Base-by-base conservation (phyloP, 495 filamentous ascomycete genomes). In the Xylaria longipes region DNA sequence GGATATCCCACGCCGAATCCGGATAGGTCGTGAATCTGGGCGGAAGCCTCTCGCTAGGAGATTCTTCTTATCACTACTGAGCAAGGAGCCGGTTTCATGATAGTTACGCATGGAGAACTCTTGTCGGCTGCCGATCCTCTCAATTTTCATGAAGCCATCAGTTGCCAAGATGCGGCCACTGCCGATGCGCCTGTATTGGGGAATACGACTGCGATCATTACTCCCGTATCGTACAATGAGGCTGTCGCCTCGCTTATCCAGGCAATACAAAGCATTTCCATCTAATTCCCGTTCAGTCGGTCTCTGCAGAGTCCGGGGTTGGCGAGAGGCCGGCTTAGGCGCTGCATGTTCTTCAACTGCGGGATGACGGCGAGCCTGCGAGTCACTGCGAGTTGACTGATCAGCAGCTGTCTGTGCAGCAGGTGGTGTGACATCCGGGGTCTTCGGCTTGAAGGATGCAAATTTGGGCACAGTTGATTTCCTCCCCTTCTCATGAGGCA, bases 401-500 rank as follows among this genome's bases (percentile, higher is more conserved):
- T 74, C 50, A 22, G 43, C 12, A 39, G 60, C 71, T 29, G 75
- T 65, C 61, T 80, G 65, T 25, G 27, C 65, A 65, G 37, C 11
- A 46, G 15, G 33, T 45, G 20, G n/a, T 31, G 8, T 15, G 50
- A 22, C 60, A 31, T 62, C 48, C 0, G 35, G 1, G 66, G 77
- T 70, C 58, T 86, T 87, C 45, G 87, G 85, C 71, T 86, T 90
- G 84, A 92, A 93, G 71, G 91, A 93, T 54, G 84, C 83, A 72
- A 93, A 93, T 54, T 87, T 91, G 39, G 91, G 91, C 66, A 91
- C 82, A 25, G 82, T 66, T 35, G 76, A 79, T 27, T 64, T 77
- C 69, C 79, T 80, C 39, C 74, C 67, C 41, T 80, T 75, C 66
- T 76, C 77, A 43, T 54, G 64, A 33, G 64, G 20, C 31, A 74